Conservation (phyloP, 140 eudicot genomes). For the Anethum foeniculum region DNA sequence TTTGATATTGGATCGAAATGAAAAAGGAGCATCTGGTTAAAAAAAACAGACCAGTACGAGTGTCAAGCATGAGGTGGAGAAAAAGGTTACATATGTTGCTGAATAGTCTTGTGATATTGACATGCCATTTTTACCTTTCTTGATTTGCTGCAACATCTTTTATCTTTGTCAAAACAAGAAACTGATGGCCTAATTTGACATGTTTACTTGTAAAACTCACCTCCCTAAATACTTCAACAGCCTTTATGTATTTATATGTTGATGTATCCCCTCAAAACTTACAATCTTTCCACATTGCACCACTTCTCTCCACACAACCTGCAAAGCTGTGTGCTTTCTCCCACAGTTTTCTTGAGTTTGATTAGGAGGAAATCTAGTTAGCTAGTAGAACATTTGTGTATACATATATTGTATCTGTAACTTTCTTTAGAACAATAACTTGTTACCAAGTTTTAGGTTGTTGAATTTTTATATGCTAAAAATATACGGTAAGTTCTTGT, state of each 20-base stretch:
- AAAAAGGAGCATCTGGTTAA: neutral
- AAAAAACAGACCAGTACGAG: neutral
- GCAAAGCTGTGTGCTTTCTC: slow-evolving; percentile 17
- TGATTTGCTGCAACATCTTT: neutral
- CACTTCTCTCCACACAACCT: slow-evolving; percentile 3
- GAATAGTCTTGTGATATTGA: neutral
- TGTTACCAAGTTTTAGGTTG: neutral
- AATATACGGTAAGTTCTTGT: neutral
- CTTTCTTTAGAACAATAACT: neutral
- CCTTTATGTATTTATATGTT: neutral
- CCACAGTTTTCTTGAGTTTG: slow-evolving; percentile 9
- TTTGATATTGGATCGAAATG: no score
- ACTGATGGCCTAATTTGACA: neutral
- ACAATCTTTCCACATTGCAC: neutral
- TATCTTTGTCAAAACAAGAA: neutral
- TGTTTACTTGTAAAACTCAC: neutral
- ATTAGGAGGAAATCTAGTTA: neutral
- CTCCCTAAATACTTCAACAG: neutral
- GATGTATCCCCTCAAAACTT: neutral
- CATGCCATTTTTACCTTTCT: neutral
- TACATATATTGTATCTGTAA: neutral
- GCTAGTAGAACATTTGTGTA: neutral
- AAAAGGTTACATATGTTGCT: neutral
- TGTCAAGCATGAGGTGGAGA: neutral
- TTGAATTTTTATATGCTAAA: neutral